Conservation (phyloP, 345 rosid genomes). For the Euphorbia pulcherrima region DNA sequence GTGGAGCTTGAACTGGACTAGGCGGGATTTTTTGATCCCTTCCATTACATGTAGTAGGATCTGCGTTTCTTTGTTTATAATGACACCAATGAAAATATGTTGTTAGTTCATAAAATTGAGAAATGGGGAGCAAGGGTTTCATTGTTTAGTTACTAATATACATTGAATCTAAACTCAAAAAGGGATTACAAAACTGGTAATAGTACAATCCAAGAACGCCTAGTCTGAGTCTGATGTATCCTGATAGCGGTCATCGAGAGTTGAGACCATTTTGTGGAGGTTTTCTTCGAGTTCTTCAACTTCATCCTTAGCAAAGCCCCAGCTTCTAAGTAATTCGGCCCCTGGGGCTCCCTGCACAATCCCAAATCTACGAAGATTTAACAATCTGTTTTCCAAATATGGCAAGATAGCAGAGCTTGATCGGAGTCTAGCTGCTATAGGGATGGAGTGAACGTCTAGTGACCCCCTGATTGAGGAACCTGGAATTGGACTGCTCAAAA, state of each 20-base stretch:
- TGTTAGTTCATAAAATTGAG: too few species aligned
- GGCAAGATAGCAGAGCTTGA: conserved; percentile 69
- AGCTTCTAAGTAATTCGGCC: conserved; percentile 53
- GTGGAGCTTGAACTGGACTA: too few species aligned
- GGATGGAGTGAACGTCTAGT: conserved; percentile 69
- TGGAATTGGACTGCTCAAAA: conserved; percentile 47
- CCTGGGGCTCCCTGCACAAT: conserved; percentile 61
- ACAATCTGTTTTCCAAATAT: conserved; percentile 55
- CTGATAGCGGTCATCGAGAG: conserved; percentile 40
- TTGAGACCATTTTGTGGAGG: conserved; percentile 56
- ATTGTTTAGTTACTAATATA: too few species aligned
- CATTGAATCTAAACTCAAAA: too few species aligned
- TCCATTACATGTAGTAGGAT: too few species aligned
- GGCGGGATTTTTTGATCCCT: too few species aligned
- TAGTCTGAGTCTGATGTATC: conserved; percentile 63
- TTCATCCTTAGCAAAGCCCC: conserved; percentile 88
- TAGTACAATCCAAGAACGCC: background rate
- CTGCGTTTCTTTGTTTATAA: too few species aligned
- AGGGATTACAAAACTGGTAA: background rate
- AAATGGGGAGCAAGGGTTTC: too few species aligned
- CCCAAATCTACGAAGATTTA: conserved; percentile 51
- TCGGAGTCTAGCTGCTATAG: conserved; percentile 65
- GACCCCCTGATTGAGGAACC: conserved; percentile 53
- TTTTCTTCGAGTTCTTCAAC: conserved; percentile 66
- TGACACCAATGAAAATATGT: too few species aligned